Conservation (phyloP, 768 basidiomycete genomes). For the Panaeolus cyanescens region DNA sequence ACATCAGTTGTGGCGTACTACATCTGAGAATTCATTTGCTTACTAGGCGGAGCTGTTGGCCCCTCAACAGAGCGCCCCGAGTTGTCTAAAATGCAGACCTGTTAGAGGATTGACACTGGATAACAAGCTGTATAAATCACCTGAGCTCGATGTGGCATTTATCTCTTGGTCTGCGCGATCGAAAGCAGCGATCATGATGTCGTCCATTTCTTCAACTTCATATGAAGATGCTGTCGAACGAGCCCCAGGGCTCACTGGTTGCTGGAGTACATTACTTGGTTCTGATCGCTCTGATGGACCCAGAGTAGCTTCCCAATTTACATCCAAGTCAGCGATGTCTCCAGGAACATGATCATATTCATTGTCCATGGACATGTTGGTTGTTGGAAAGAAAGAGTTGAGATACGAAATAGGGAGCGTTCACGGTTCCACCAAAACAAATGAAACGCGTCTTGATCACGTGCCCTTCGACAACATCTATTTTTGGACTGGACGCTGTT, state of each 20-base stretch:
- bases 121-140: not conserved
- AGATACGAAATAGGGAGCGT: not conserved
- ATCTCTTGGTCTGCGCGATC: conserved; percentile 46
- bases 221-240: conserved; percentile 16
- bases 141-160: conserved; percentile 1
- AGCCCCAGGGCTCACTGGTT: not conserved
- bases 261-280: not conserved
- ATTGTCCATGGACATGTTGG: conserved; percentile 39
- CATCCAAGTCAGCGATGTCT: conserved; percentile 51
- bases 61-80: not conserved
- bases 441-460: conserved; percentile 7
- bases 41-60: not conserved
- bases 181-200: conserved; percentile 40
- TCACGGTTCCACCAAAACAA: not conserved
- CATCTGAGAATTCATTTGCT: not conserved
- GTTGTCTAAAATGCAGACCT: not conserved
- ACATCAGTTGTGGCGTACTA: not conserved
- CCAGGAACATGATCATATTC: conserved; percentile 58
- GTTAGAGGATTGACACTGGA: not conserved
- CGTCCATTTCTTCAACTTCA: conserved; percentile 33
- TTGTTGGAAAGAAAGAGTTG: not conserved
- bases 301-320: conserved; percentile 44
- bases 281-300: conserved; percentile 3
- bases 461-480: conserved; percentile 11
- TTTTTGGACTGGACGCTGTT: too few species aligned